Base-by-base conservation (phyloP, 2,329 filamentous ascomycete species). In the Lachnellula hyalina region DNA sequence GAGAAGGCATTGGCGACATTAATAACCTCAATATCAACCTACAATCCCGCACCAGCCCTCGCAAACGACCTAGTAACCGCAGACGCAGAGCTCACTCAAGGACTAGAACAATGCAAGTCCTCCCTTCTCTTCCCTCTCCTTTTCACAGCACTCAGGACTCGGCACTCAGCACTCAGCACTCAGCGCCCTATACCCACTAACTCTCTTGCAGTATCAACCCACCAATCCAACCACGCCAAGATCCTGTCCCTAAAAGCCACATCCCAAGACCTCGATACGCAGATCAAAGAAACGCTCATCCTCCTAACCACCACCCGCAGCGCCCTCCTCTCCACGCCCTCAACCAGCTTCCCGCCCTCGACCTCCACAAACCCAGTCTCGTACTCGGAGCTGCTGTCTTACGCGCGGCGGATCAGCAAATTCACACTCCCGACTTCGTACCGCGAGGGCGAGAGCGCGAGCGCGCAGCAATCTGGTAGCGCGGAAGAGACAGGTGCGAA, bases 21-120 rank as follows among this genome's bases (percentile, higher is more conserved):
- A 35, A 85, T 91, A 63, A 87, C 91, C 68, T 92, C 89, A 0
- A 87, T 95, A 59, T 80, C 88, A 5, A 88, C 90, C 61, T 93
- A 92, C 72, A 90, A 91, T 65, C 89, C 90, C 0, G 89, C 86
- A 6, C 75, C 81, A 4, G 72, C 77, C 36, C 82, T 85, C 25
- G 87, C 86, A 5, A 75, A 81, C 54, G 86, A 91, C 60, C 82
- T 95, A 9, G 75, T 87, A 17, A 75, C 77, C 7, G 89, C 89
- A 23, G 88, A 95, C 67, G 75, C 78, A 42, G 82, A 86, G 56
- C 78, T 95, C 45, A 80, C 76, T 62, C 74, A 78, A 60, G 83
- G 86, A 4, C 75, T 95, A 2, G 78, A 85, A 63, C 76, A 86
- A 69, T 74, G 87, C 89, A 74, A 52, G 67, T 64, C 46, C 42